Base-by-base conservation (phyloP, 768 basidiomycete species). In the Kwoniella dejecticola region DNA sequence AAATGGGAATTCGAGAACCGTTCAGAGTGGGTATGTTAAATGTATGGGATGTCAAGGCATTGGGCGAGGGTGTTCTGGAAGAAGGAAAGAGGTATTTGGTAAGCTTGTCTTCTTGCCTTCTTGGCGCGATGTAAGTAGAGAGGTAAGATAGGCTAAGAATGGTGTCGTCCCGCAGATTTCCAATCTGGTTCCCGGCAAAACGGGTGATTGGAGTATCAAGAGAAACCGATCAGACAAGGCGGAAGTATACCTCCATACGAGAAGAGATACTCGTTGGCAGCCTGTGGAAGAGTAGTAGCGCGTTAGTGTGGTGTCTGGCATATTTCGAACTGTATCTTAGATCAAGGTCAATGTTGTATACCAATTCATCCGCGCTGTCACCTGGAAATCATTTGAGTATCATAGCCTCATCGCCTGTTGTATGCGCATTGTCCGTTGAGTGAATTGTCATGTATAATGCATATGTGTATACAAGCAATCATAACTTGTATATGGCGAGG, bases 11-110 rank as follows among this genome's bases (percentile, higher is more conserved):
- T 0, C 82, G 83, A 62, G 81, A 83, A 52, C 82, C 83, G 0
- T 80, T 84, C 61, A 83, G 90, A 50, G 82, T 79, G 1, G 92
- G 87, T 0, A 89, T 90, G 73, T 67, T 97, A 55, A 93, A 88
- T 0, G 83, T 94, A 3, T 93, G 90, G 90, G 90, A 94, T 69
- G 87, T 85, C 2, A 79, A 84, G 3, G 80, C 80, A 12, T 61
- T 88, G 21, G 79, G 54, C 71, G 82, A 50, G 82, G 85, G 85
- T 84, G 63, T 86, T 84, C 69, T 89, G 30, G 58, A 60, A 85
- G 24, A 87, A 86, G 67, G 86, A 84, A 3, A 85, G 85, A 7
- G 85, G 84, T 13, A 82, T 82, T 0, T 81, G 81, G 23, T 83
- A 23, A 52, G 60, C 15, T 7, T 36, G 7, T 36, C 33, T 7